Conservation (phyloP, 768 basidiomycete species). For the Hygrophoropsis aurantiaca region DNA sequence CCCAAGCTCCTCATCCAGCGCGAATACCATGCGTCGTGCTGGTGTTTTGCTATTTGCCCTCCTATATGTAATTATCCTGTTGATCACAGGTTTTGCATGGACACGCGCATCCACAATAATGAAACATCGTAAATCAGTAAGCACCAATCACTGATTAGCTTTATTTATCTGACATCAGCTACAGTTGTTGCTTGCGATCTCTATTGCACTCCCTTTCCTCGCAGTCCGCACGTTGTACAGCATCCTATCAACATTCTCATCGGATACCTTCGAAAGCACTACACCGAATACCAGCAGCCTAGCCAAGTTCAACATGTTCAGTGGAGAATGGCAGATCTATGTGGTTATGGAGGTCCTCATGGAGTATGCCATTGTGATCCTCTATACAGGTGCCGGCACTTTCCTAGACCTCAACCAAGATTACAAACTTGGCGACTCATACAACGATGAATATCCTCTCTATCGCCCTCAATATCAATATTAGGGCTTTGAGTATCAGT, state of each 20-base stretch:
- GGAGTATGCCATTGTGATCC: constrained; percentile 48
- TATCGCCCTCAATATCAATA: constrained; percentile 32
- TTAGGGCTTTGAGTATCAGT: too few relatives aligned
- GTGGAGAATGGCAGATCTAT: constrained; percentile 52
- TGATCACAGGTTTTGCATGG: constrained; percentile 51
- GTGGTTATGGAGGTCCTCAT: constrained; percentile 54
- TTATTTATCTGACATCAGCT: background rate
- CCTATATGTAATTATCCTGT: constrained; percentile 44
- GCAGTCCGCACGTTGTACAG: constrained; percentile 44
- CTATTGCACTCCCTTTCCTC: constrained; percentile 58
- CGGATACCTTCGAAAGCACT: constrained; percentile 35
- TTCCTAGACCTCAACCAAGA: constrained; percentile 18
- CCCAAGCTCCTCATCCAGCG: constrained; percentile 15
- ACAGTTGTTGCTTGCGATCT: constrained; percentile 58
- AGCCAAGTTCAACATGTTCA: constrained; percentile 50
- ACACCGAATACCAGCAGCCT: constrained; percentile 27
- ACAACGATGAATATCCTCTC: constrained; percentile 13
- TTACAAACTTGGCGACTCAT: constrained; percentile 11
- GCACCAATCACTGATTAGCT: constrained; percentile 23
- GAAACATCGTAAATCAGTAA: constrained; percentile 25
- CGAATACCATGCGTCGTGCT: constrained; percentile 28
- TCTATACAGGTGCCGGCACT: constrained; percentile 35
- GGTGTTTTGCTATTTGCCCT: constrained; percentile 34
- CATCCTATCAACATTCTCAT: constrained; percentile 53
- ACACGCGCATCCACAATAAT: constrained; percentile 39